Base-by-base conservation (phyloP, 1,284 basidiomycete species). In the Ganoderma sinense region DNA sequence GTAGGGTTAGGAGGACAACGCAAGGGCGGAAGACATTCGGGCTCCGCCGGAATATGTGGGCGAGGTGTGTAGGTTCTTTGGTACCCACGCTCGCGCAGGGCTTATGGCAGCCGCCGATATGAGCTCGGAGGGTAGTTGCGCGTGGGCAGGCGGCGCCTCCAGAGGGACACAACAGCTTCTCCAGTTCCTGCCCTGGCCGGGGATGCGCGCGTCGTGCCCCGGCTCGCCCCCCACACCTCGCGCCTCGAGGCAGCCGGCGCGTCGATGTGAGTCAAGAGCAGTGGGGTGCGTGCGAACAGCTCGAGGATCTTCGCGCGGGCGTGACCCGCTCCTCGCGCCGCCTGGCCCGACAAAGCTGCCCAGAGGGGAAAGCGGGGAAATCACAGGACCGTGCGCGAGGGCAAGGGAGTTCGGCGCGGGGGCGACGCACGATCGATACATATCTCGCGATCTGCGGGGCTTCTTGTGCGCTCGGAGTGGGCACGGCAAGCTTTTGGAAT, bases 401-500 rank as follows among this genome's bases (percentile, higher is more conserved):
- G 62, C 43, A 63, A 26, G 41, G 29, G 33, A 56, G 16, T 33
- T 56, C 55, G 55, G 63, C 58, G 71, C 68, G 68, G 41, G 56
- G 56, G 71, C 67, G 64, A n/a, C 55, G 29, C 53, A 33, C 62
- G 62, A 70, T 69, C 71, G 71, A 72, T 72, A 66, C 64, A 72
- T 72, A 68, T 66, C 68, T 69, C 31, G 71, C 61, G 69, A 72
- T 72, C 68, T 70, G 71, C 68, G 53, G 61, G 13, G 16, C 55
- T 72, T 68, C 62, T 67, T 36, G 36, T 36, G 36, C 36, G 36
- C 51, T 69, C 66, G 71, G 68, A 62, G 64, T 62, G 61, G 67
- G 64, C 39, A 66, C 69, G 69, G 71, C 66, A 72, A 68, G 71
- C 71, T 72, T 72, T 72, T 68, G 69, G 56, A 39, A 39, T 59